Evolutionary conservation across 2,329 filamentous ascomycete species (phyloP), one percentile per base, ranked within the genome.

Genomic region (Lanzia echinophila): DNA sequence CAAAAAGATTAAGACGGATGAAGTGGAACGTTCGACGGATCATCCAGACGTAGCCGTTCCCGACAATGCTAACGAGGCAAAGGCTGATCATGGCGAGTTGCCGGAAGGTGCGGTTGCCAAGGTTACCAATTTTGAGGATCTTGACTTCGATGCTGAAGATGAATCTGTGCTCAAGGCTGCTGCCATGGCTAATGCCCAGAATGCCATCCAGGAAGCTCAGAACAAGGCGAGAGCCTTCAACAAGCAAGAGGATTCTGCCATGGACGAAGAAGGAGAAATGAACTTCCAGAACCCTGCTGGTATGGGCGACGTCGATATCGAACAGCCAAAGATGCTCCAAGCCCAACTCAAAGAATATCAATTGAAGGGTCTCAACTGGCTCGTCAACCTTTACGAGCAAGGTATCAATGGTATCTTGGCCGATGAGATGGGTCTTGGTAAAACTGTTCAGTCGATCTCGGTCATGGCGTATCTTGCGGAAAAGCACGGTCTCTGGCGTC

Each of bases 201-300:
- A 90, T 67, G 94, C 94, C 58, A 90, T 99, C 58, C 87, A 95
- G 63, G 88, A 96, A 70, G 94, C 94, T 1, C 90, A 96, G 70
- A 85, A 90, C 69, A 91, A 94, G 70, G 94, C 94, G 1, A 85
- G 90, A 49, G 88, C 88, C 10, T 99, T 99, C 78, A 95, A 97
- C 73, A 84, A 90, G 57, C 77, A 78, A 10, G 75, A 83, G 43
- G 75, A 77, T 50, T 81, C 84, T 66, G 82, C 82, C 55, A 83
- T 87, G 70, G 87, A 94, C 61, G 90, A 96, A 56, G 91, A 96
- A 65, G 92, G 91, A 63, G 94, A 99, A 73, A 89, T 99, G 87
- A 99, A 99, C 74, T 99, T 99, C 77, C 94, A 99, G 73, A 97
- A 99, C 69, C 94, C 94, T 0, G 94, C 91, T 3, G 94, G 92